These are phyloP conservation scores for Penicillium parvum DNA, from an alignment of 495 filamentous ascomycete genomes.

Conservation along the genomic window DNA sequence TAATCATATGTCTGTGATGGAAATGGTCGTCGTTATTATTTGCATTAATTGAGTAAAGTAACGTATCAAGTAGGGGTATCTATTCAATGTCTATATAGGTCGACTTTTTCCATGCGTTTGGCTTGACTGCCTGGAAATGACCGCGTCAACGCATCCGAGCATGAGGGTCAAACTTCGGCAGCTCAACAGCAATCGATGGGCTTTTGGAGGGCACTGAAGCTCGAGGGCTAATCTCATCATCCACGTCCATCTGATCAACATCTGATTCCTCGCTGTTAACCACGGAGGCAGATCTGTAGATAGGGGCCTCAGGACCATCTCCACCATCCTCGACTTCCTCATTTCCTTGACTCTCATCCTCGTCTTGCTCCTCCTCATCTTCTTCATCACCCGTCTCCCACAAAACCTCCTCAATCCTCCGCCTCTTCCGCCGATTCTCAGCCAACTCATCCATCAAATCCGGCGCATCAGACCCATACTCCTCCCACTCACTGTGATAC, in stretches of 20 bases:
- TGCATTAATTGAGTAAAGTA: not conserved
- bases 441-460: conserved; percentile 31
- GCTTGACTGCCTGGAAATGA: not conserved
- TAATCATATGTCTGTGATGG: conserved; percentile 25
- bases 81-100: not conserved
- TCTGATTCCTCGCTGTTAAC: not conserved
- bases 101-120: not conserved
- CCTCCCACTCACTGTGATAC: conserved; percentile 50
- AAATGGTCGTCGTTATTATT: conserved; percentile 5
- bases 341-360: not conserved
- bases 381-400: conserved; percentile 1
- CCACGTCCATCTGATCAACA: not conserved
- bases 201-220: too few species aligned
- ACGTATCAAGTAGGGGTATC: not conserved
- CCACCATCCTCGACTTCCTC: conserved; percentile 1
- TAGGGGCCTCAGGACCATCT: not conserved
- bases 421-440: conserved; percentile 32
- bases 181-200: conserved; percentile 6
- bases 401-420: conserved; percentile 15
- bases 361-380: not conserved
- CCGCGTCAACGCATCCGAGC: conserved; percentile 3
- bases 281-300: not conserved
- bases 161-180: conserved; percentile 1
- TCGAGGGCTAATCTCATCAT: not conserved
- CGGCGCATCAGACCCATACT: conserved; percentile 29